Base-by-base conservation (phyloP, 2,329 filamentous ascomycete genomes). In the Penicillium hesseltinei region DNA sequence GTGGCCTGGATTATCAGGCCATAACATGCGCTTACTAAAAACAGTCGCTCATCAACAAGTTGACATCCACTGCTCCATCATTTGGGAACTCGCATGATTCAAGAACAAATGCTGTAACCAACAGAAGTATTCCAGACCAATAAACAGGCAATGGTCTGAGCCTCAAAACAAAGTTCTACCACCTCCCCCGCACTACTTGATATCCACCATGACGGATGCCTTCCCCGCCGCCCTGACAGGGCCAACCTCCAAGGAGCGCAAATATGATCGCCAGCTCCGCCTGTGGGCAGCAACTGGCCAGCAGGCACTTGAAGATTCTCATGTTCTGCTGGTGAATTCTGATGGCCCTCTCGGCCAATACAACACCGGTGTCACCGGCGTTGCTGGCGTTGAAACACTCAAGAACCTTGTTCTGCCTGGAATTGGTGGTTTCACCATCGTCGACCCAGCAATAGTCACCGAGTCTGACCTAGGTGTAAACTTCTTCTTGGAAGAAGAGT, bases 391-490 rank as follows among this genome's bases (percentile, higher is more conserved):
- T 13, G 94, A 99, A 75, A 88, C 92, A 0, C 82, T 99, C 60
- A 99, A 99, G 81, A 99, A 99, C 71, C 84, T 99, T n/a, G 90
- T 99, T 3, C 80, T 99, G 9, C 94, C 94, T 56, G 91, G 92
- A 4, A 89, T 97, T 67, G 95, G 94, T 9, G 85, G 86, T 27
- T 99, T 97, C 73, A 95, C 91, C 0, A 96, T 99, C 60, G 88
- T 89, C 51, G 94, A 99, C 69, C 86, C 89, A 7, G 84, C 86
- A 1, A 74, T 82, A 2, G 92, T 99, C n/a, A 81, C 80, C 1
- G 88, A 96, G 65, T 81, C 86, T 42, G 94, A 99, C 69, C 80
- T 99, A 40, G 94, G 95, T 5, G 88, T 97, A 61, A 99, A 99
- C 77, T 99, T 99, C 81, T 99, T 99, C 69, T 81, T 99, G 0